These are phyloP conservation scores for Xylaria arbuscula DNA, from an alignment of 2,329 filamentous ascomycete genomes.

Conservation along the genomic window DNA sequence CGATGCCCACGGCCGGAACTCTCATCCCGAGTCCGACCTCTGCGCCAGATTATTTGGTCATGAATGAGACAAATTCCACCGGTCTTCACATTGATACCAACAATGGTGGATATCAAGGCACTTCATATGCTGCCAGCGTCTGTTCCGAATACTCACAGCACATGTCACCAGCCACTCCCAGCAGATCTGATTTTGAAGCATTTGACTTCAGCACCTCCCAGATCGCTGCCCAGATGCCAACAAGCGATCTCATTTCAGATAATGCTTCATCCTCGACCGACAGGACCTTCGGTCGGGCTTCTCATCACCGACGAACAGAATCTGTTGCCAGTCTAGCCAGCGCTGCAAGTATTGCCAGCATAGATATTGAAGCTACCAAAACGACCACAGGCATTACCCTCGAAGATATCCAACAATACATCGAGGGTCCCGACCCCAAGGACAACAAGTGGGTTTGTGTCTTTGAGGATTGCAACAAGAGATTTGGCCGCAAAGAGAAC, in stretches of 20 bases:
- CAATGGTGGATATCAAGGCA: constrained; percentile 51
- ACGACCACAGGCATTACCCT: constrained; percentile 85
- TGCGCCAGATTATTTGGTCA: constrained; percentile 66
- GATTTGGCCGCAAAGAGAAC: constrained; percentile 97
- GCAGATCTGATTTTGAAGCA: constrained; percentile 57
- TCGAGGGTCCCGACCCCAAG: constrained; percentile 75
- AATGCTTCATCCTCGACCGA: constrained; percentile 40
- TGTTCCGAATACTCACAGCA: constrained; percentile 63
- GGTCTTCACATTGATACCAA: constrained; percentile 56
- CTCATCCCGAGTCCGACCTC: constrained; percentile 65
- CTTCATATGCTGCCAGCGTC: constrained; percentile 53
- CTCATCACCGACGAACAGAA: constrained; percentile 66
- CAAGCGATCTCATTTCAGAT: constrained; percentile 35
- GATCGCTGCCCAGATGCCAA: constrained; percentile 49
- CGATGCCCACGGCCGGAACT: constrained; percentile 55
- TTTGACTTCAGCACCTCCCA: constrained; percentile 60
- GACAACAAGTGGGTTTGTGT: constrained; percentile 84
- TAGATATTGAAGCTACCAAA: constrained; percentile 73
- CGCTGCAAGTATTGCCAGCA: constrained; percentile 68
- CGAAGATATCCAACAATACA: constrained; percentile 83
- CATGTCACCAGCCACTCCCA: constrained; percentile 64
- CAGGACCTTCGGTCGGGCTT: constrained; percentile 46
- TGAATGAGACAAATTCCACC: constrained; percentile 55
- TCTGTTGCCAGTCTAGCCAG: constrained; percentile 69
- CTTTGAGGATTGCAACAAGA: constrained; percentile 84